Evolutionary conservation across 129 eudicot genomes (phyloP).

Genomic region (Smallanthus sonchifolius): DNA sequence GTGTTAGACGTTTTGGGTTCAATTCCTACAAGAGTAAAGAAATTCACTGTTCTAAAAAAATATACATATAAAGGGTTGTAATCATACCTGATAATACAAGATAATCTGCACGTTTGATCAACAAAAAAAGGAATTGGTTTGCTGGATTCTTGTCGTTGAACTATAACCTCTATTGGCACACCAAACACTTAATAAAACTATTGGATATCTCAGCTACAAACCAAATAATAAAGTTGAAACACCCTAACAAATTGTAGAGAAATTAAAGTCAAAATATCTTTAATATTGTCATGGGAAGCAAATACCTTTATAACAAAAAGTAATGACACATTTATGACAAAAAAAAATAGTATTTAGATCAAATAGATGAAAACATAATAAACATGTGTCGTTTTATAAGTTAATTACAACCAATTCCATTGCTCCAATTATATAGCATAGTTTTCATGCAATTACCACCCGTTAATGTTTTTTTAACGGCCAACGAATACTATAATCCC

Average conservation of each 20-base stretch:
- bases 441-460: not conserved
- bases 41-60: too few relatives aligned
- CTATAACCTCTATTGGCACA: conserved; percentile 71
- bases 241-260: too few relatives aligned
- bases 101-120: conserved; percentile 81
- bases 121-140: conserved; percentile 60
- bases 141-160: conserved; percentile 75
- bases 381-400: not conserved
- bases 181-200: conserved; percentile 65
- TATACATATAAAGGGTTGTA: not conserved
- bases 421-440: conserved; percentile 5
- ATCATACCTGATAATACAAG: conserved; percentile 80
- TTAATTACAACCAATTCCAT: not conserved
- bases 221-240: not conserved
- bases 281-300: too few relatives aligned
- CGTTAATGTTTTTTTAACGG: too few relatives aligned
- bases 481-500: too few relatives aligned
- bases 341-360: not conserved
- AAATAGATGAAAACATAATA: not conserved
- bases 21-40: too few relatives aligned
- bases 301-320: too few relatives aligned
- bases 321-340: not conserved
- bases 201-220: conserved; percentile 14
- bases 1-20: too few relatives aligned
- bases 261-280: too few relatives aligned